Base-by-base conservation (phyloP, 2,329 filamentous ascomycete species). In the Colletotrichum shisoi region DNA sequence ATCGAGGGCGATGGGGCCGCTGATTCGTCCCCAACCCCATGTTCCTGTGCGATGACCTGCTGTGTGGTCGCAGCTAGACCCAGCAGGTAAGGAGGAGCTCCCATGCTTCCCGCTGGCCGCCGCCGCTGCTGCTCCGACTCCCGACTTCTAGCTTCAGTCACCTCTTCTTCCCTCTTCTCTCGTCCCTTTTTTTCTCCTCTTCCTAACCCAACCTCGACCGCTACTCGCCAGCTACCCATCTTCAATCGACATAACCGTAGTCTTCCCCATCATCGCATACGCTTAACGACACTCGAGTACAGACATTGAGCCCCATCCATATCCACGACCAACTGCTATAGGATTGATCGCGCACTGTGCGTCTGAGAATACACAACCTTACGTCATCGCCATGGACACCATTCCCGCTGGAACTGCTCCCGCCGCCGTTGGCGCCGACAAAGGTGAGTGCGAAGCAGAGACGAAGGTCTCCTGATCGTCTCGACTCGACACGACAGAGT, bases 381-480 rank as follows among this genome's bases (percentile, higher is more conserved):
- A 76, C 76, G 76, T 77, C 75, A 77, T 77, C 74, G 73, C 72
- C 63, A 77, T 77, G 76, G 73, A 76, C 58, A 72, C 74, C 66
- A 74, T 48, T 70, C 67, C 69, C 49, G 63, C 62, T 57, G 67
- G 56, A 67, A 51, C 67, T 63, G 59, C 54, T 37, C 71, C 62
- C 63, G 70, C 69, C 68, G 71, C 72, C 54, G 68, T 49, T 44
- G 60, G 60, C 69, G 70, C 73, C 71, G 70, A 73, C 27, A 75
- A 76, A 75, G 75, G 75, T 76, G 75, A 63, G 67, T 44, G 27
- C 53, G 15, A 34, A 34, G 27, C 46, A 45, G 37, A 34, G 6
- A 0, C 37, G 34, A 40, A 45, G 44, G n/a, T 58, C 12, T n/a
- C 54, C 63, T 48, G 54, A 63, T 62, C 63, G 59, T 69, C 46